phyloP scores from a whole-genome alignment of 306 rosid species.

The Cicer arietinum region DNA sequence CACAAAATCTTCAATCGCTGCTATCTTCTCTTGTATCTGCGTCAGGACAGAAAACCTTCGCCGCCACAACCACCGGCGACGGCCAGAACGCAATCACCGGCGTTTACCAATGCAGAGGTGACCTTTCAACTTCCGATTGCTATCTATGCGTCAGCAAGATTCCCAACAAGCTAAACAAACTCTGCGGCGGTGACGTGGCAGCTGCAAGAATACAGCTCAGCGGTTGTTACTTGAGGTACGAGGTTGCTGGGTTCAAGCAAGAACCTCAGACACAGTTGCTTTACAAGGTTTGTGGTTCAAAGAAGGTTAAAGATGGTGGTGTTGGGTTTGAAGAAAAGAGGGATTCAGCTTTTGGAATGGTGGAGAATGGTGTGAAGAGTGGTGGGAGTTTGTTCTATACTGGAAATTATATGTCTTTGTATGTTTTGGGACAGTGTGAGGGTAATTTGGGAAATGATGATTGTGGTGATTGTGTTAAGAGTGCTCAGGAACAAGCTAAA shows the following conservation, averaged over 20 bases:
- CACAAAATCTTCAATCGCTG: slow-evolving; percentile 65
- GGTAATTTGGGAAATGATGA: slow-evolving; percentile 66
- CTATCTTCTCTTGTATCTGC: slow-evolving; percentile 52
- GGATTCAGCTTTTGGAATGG: slow-evolving; percentile 69
- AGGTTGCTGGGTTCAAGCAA: slow-evolving; percentile 69
- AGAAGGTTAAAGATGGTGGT: slow-evolving; percentile 47
- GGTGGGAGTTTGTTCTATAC: slow-evolving; percentile 69
- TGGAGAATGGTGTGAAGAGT: slow-evolving; percentile 64
- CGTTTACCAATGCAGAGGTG: slow-evolving; percentile 91
- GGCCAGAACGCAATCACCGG: slow-evolving; percentile 56
- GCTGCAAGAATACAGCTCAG: slow-evolving; percentile 83
- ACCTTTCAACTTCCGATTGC: slow-evolving; percentile 69
- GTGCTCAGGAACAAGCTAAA: slow-evolving; percentile 62
- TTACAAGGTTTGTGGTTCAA: slow-evolving; percentile 70
- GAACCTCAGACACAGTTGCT: slow-evolving; percentile 58
- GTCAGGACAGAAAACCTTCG: slow-evolving; percentile 64
- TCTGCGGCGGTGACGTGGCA: slow-evolving; percentile 61
- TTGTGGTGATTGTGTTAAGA: slow-evolving; percentile 72
- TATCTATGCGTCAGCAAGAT: slow-evolving; percentile 62
- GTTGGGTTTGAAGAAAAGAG: slow-evolving; percentile 70
- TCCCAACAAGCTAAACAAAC: slow-evolving; percentile 49
- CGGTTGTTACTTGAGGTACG: slow-evolving; percentile 81
- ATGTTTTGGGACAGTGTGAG: slow-evolving; percentile 90
- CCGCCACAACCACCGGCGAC: slow-evolving; percentile 60
- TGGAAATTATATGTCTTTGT: slow-evolving; percentile 68